Conservation (phyloP, 2,329 filamentous ascomycete species). For the Camillea tinctor region DNA sequence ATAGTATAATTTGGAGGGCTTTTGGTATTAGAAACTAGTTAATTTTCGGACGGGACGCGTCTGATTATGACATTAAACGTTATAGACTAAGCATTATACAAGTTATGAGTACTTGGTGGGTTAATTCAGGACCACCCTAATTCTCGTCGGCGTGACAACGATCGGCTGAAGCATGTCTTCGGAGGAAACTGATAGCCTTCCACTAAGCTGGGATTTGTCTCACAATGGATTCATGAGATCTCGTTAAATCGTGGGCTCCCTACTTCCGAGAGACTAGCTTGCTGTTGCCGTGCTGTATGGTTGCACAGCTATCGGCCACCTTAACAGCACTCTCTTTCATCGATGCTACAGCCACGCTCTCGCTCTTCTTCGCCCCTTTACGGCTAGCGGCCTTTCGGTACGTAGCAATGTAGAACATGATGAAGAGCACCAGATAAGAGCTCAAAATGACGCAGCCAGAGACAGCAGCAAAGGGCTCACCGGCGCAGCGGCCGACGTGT, state of each 20-base stretch:
- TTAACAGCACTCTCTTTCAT: conserved; percentile 27
- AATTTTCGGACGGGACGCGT: not conserved
- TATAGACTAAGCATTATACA: not conserved
- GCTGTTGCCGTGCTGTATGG: conserved; percentile 22
- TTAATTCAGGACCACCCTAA: not conserved
- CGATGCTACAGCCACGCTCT: conserved; percentile 15
- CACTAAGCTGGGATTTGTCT: no score
- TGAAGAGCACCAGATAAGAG: conserved; percentile 76
- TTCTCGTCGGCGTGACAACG: not conserved
- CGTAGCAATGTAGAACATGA: conserved; percentile 75
- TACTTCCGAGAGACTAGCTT: conserved; percentile 13
- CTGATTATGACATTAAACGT: not conserved
- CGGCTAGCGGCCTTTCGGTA: conserved; percentile 64
- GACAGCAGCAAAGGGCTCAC: conserved; percentile 76
- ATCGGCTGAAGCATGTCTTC: no score
- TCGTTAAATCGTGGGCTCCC: not conserved
- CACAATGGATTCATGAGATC: no score
- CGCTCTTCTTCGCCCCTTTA: conserved; percentile 19
- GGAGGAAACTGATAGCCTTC: no score
- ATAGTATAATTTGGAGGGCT: not conserved
- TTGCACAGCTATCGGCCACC: conserved; percentile 27
- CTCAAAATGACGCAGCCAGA: conserved; percentile 71
- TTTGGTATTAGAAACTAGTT: not conserved
- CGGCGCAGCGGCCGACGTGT: conserved; percentile 68
- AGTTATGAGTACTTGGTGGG: not conserved